These are phyloP conservation scores for Leucocoprinus sp. DNA, from an alignment of 768 basidiomycete genomes.

Conservation along the genomic window DNA sequence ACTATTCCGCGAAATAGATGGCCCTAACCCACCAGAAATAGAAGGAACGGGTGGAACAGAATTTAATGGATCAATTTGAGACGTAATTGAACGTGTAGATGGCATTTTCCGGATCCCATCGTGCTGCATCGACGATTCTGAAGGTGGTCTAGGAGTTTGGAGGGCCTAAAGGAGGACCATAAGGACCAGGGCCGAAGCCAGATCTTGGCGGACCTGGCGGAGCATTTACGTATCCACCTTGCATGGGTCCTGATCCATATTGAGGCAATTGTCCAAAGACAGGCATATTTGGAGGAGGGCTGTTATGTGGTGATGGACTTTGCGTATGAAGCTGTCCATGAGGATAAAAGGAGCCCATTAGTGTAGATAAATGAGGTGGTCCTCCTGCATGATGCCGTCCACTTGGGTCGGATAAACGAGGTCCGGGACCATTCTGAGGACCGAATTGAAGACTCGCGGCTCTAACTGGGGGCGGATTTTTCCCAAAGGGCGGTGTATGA, in stretches of 20 bases:
- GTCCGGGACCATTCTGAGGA: conserved; percentile 16
- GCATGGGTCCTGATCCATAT: background rate
- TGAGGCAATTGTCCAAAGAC: background rate
- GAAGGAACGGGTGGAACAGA: conserved; percentile 35
- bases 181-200: conserved; percentile 14
- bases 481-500: conserved; percentile 20
- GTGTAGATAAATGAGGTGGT: background rate
- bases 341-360: background rate
- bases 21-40: conserved; percentile 29
- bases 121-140: conserved; percentile 32
- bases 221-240: background rate
- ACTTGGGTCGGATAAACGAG: background rate
- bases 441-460: conserved; percentile 26
- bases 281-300: conserved; percentile 1
- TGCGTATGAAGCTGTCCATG: conserved; percentile 2
- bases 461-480: conserved; percentile 29
- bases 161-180: conserved; percentile 18
- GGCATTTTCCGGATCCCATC: conserved; percentile 38
- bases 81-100: conserved; percentile 51
- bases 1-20: conserved; percentile 27
- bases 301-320: conserved; percentile 4
- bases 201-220: conserved; percentile 6
- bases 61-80: conserved; percentile 30
- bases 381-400: background rate
- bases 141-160: conserved; percentile 37